Evolutionary conservation across 2,329 filamentous ascomycete species (phyloP).

Genomic region (Aspergillus piperis): DNA sequence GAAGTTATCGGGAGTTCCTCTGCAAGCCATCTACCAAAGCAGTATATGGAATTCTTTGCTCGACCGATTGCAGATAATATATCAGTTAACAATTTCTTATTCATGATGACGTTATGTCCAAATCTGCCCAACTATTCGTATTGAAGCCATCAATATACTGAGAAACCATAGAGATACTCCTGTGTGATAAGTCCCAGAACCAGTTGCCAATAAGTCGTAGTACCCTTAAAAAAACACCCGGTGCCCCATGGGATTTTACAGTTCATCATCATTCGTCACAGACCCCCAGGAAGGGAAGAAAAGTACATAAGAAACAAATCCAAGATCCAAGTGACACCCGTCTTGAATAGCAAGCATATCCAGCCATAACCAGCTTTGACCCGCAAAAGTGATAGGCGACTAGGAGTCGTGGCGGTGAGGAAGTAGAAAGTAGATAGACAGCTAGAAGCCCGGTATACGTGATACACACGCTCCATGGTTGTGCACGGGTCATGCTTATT

Average conservation of each 20-base stretch:
- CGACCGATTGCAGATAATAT: background rate
- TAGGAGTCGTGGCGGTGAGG: background rate
- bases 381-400: slow-evolving; percentile 4
- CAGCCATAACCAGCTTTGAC: background rate
- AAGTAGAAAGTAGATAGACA: background rate
- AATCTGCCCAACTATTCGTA: background rate
- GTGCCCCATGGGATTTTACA: slow-evolving; percentile 16
- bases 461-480: slow-evolving; percentile 20
- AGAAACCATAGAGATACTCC: background rate
- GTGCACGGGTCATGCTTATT: slow-evolving; percentile 25
- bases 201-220: slow-evolving; percentile 2
- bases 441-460: background rate
- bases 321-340: background rate
- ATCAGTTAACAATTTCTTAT: background rate
- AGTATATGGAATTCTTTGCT: too few relatives aligned
- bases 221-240: slow-evolving; percentile 20
- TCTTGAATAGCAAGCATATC: background rate
- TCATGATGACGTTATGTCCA: background rate
- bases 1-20: too few relatives aligned
- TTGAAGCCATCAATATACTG: background rate
- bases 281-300: slow-evolving; percentile 1
- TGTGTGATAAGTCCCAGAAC: background rate
- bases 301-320: slow-evolving; percentile 2
- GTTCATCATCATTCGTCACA: slow-evolving; percentile 24
- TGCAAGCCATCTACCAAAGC: too few relatives aligned